phyloP scores from a whole-genome alignment of 768 basidiomycete species.

The Asterophora lycoperdoides region DNA sequence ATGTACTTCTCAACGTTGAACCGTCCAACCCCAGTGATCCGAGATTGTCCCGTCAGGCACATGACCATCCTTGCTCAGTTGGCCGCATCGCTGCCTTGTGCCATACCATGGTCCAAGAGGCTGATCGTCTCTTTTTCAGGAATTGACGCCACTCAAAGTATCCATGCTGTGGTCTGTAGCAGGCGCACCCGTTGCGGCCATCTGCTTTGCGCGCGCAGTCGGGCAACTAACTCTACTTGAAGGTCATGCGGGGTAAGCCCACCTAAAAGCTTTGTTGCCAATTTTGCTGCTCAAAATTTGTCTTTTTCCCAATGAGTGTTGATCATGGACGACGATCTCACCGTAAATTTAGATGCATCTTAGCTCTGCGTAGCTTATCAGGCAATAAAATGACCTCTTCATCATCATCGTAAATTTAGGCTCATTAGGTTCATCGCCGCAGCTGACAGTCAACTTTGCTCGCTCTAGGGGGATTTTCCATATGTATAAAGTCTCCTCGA shows the following conservation, averaged over 20 bases:
- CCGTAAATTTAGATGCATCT: neutral
- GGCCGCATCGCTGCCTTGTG: no score
- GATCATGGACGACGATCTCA: neutral
- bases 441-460: no score
- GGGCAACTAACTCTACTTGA: neutral
- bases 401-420: slow-evolving; percentile 9
- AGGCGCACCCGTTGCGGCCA: no score
- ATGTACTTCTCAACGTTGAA: neutral
- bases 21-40: neutral
- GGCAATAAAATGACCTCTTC: no score
- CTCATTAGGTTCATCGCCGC: no score
- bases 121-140: neutral
- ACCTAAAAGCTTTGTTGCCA: neutral
- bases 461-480: no score
- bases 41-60: no score
- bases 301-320: slow-evolving; percentile 4
- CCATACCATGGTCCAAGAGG: neutral
- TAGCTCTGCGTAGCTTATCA: neutral
- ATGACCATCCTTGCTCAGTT: neutral
- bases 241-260: neutral
- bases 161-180: no score
- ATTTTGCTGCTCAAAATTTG: neutral
- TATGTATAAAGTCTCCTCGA: no score
- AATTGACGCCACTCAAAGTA: neutral
- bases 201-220: slow-evolving; percentile 3